phyloP scores from a whole-genome alignment of 345 rosid genomes.

The Clarkia xantiana region DNA sequence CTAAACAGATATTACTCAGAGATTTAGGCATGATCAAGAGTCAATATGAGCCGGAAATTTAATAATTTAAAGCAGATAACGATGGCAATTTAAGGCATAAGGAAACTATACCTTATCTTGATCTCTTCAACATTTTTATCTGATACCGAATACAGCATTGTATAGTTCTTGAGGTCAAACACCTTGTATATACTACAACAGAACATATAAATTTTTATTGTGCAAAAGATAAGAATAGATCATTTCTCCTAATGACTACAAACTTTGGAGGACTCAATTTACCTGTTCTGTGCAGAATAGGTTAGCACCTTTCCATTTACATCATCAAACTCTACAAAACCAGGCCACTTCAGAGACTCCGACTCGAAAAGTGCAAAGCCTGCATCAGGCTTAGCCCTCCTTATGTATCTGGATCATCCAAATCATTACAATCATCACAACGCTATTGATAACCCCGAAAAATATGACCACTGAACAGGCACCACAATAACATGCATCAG shows the following conservation, averaged over 20 bases:
- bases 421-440: conserved; percentile 1
- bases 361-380: conserved; percentile 81
- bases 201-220: not conserved
- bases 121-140: conserved; percentile 40
- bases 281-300: conserved; percentile 76
- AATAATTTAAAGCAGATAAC: not conserved
- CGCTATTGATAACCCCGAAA: too few species aligned
- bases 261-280: not conserved
- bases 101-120: conserved; percentile 31
- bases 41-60: not conserved
- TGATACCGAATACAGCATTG: conserved; percentile 42
- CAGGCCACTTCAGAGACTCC: conserved; percentile 83
- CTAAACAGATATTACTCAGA: conserved; percentile 8
- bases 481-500: too few species aligned
- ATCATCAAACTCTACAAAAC: conserved; percentile 86
- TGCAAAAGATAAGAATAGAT: not conserved
- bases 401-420: conserved; percentile 36
- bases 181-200: conserved; percentile 41
- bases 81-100: not conserved
- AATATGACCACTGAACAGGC: too few species aligned
- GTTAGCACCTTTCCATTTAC: conserved; percentile 80
- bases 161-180: conserved; percentile 41
- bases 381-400: conserved; percentile 54
- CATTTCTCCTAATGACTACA: not conserved
- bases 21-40: not conserved